Evolutionary conservation across 2,329 filamentous ascomycete species (phyloP).

Genomic region (Penicillium concentricum): DNA sequence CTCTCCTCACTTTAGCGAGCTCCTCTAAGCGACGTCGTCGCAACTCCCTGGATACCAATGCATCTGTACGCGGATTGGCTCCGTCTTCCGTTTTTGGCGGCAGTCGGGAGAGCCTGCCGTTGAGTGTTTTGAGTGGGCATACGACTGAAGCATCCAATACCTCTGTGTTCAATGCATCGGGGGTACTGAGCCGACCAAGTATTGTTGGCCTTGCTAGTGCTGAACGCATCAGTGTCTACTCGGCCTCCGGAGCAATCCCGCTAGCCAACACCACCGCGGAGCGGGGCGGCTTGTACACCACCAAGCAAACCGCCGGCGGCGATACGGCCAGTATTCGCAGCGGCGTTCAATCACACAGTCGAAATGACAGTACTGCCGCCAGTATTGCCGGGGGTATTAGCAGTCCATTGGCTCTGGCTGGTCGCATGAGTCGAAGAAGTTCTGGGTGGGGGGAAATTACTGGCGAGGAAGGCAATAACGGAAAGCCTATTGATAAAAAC

Average conservation of each 20-base stretch:
- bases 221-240: slow-evolving; percentile 70
- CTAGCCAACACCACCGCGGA: slow-evolving; percentile 61
- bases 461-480: slow-evolving; percentile 37
- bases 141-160: slow-evolving; percentile 46
- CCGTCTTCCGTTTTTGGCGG: slow-evolving; percentile 65
- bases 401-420: slow-evolving; percentile 57
- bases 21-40: slow-evolving; percentile 63
- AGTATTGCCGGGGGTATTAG: slow-evolving; percentile 62
- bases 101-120: slow-evolving; percentile 62
- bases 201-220: slow-evolving; percentile 56
- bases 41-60: slow-evolving; percentile 65
- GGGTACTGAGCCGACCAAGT: slow-evolving; percentile 49
- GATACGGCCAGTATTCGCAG: slow-evolving; percentile 79
- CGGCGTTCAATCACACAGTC: slow-evolving; percentile 70
- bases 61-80: slow-evolving; percentile 63
- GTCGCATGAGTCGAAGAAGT: slow-evolving; percentile 43
- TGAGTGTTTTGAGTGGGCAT: slow-evolving; percentile 61
- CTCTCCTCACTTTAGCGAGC: slow-evolving; percentile 63
- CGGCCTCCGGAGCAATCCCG: slow-evolving; percentile 66
- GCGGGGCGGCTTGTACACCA: slow-evolving; percentile 76
- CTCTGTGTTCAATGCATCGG: slow-evolving; percentile 40
- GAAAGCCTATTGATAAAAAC: slow-evolving; percentile 21
- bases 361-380: slow-evolving; percentile 78
- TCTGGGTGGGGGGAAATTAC: slow-evolving; percentile 48
- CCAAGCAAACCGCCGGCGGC: slow-evolving; percentile 51